Evolutionary conservation across 352 stramenopile genomes (phyloP).

Genomic region (Hyaloperonospora brassicae): DNA sequence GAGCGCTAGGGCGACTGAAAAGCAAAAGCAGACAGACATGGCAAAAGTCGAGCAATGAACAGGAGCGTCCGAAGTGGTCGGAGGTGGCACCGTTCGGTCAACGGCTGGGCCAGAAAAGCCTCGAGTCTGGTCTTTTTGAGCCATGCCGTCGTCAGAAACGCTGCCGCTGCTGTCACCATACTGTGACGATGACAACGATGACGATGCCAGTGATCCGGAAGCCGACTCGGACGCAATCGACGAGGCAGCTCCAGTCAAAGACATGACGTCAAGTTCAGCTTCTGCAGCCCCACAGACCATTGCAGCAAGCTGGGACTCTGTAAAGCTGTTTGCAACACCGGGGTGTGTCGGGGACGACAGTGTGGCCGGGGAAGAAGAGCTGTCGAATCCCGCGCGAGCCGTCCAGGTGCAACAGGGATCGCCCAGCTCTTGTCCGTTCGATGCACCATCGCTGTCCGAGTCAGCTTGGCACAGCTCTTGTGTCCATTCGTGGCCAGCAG

Average conservation of each 20-base stretch:
- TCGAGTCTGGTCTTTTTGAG: slow-evolving; percentile 6
- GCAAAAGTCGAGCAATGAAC: too few relatives aligned
- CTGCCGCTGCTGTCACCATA: slow-evolving; percentile 9
- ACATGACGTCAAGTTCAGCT: slow-evolving; percentile 9
- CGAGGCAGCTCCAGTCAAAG: slow-evolving; percentile 7
- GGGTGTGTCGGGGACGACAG: slow-evolving; percentile 23
- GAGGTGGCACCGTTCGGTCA: slow-evolving; percentile 9
- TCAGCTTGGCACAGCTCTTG: slow-evolving; percentile 47
- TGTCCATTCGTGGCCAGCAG: slow-evolving; percentile 39
- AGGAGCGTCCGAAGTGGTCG: slow-evolving; percentile 7
- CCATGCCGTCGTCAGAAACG: slow-evolving; percentile 12
- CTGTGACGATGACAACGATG: background rate
- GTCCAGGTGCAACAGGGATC: slow-evolving; percentile 81
- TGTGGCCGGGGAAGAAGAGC: slow-evolving; percentile 4
- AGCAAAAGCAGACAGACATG: too few relatives aligned
- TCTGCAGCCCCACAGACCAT: slow-evolving; percentile 30
- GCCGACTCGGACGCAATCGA: slow-evolving; percentile 8
- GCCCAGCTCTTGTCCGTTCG: slow-evolving; percentile 85
- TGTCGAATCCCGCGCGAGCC: slow-evolving; percentile 8
- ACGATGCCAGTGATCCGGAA: slow-evolving; percentile 8
- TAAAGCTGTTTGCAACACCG: slow-evolving; percentile 37
- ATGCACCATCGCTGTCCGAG: slow-evolving; percentile 71
- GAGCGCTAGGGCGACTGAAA: slow-evolving; percentile 4
- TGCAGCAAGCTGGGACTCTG: slow-evolving; percentile 19
- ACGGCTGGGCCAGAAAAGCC: slow-evolving; percentile 13